phyloP scores from a whole-genome alignment of 345 rosid species.

The Bretschneidera sinensis region DNA sequence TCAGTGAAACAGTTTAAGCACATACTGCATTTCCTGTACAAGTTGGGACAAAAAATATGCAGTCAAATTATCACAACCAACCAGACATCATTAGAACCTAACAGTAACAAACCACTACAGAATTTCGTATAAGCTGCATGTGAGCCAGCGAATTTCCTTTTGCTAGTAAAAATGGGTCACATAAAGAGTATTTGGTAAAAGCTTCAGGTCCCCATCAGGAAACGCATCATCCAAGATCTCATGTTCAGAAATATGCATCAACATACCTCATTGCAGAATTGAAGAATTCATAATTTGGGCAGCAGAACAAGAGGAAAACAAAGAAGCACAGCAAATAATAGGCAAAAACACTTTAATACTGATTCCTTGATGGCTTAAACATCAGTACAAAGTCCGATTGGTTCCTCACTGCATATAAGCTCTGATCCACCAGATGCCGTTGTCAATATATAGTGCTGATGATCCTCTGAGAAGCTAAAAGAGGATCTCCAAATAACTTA shows the following conservation, averaged over 20 bases:
- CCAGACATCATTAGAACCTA: slow-evolving; percentile 5
- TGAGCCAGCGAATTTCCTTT: slow-evolving; percentile 9
- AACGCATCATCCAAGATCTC: slow-evolving; percentile 4
- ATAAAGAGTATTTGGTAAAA: slow-evolving; percentile 6
- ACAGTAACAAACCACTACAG: slow-evolving; percentile 2
- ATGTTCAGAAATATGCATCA: slow-evolving; percentile 2
- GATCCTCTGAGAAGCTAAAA: slow-evolving; percentile 8
- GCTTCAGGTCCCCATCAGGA: slow-evolving; percentile 5
- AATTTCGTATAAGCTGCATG: neutral
- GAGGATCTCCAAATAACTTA: slow-evolving; percentile 13
- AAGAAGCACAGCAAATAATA: slow-evolving; percentile 10
- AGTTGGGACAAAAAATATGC: slow-evolving; percentile 4
- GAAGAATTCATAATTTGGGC: slow-evolving; percentile 1
- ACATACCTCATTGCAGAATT: slow-evolving; percentile 10
- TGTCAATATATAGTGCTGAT: slow-evolving; percentile 7
- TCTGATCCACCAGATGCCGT: slow-evolving; percentile 9
- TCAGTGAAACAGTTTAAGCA: slow-evolving; percentile 4
- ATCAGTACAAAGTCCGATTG: slow-evolving; percentile 10
- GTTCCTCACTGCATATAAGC: slow-evolving; percentile 15
- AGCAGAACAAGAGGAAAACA: slow-evolving; percentile 4
- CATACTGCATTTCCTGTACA: slow-evolving; percentile 11
- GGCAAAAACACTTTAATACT: slow-evolving; percentile 10
- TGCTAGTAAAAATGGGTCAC: slow-evolving; percentile 2
- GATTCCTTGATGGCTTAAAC: slow-evolving; percentile 3
- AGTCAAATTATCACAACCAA: slow-evolving; percentile 5